These are phyloP conservation scores for Monilinia polystroma DNA, from an alignment of 2,329 filamentous ascomycete genomes.

Conservation along the genomic window DNA sequence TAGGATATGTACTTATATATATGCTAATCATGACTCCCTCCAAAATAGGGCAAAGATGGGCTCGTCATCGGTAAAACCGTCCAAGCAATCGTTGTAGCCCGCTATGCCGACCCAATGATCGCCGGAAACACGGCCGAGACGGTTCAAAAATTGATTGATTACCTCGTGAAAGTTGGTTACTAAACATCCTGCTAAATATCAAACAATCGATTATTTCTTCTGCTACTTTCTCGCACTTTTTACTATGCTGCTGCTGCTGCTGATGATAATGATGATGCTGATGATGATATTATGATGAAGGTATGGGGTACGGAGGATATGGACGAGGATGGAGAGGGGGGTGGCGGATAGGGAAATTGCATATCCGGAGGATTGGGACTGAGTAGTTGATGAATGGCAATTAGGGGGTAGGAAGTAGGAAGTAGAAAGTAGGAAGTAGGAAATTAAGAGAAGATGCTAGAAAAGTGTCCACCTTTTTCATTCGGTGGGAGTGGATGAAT, in stretches of 20 bases:
- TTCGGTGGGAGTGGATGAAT: background rate
- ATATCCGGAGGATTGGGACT: background rate
- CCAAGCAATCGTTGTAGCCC: slow-evolving; percentile 83
- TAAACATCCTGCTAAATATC: slow-evolving; percentile 46
- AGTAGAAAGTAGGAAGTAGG: background rate
- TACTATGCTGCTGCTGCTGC: background rate
- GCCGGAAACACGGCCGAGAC: slow-evolving; percentile 75
- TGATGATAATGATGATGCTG: background rate
- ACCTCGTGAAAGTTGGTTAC: slow-evolving; percentile 71
- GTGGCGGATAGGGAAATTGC: background rate
- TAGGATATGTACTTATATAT: background rate
- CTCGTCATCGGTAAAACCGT: slow-evolving; percentile 81
- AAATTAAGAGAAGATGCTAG: slow-evolving; percentile 7
- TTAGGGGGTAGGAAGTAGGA: background rate
- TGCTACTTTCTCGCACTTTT: background rate
- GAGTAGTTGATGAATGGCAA: too few relatives aligned
- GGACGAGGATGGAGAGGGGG: too few relatives aligned
- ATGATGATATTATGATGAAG: slow-evolving; percentile 4
- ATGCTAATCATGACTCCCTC: slow-evolving; percentile 10
- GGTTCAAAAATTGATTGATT: slow-evolving; percentile 82
- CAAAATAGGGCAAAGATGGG: slow-evolving; percentile 69
- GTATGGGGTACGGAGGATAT: background rate
- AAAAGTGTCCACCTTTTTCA: slow-evolving; percentile 16
- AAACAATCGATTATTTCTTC: slow-evolving; percentile 14
- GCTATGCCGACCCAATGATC: slow-evolving; percentile 74